These are phyloP conservation scores for Suillus clintonianus DNA, from an alignment of 768 basidiomycete species.

Conservation along the genomic window DNA sequence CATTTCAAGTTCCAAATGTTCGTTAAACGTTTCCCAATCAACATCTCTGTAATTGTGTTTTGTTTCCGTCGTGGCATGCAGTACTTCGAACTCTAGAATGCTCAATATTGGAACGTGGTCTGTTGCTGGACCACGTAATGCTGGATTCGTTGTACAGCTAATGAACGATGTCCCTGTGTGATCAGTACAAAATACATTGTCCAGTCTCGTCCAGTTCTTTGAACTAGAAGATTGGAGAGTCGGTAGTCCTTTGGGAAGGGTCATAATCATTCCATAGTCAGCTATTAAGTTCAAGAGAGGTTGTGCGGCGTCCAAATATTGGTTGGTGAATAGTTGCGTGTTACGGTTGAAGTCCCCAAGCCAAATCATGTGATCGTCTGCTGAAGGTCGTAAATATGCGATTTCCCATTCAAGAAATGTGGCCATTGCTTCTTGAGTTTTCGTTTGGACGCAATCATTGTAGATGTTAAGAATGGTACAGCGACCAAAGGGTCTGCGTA, in stretches of 20 bases:
- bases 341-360: slow-evolving; percentile 4
- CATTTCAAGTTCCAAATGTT: no score
- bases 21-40: no score
- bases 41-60: background rate
- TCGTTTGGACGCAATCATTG: slow-evolving; percentile 4
- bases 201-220: slow-evolving; percentile 9
- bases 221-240: slow-evolving; percentile 3
- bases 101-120: slow-evolving; percentile 2
- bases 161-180: accelerated
- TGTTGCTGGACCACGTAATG: background rate
- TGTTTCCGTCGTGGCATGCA: background rate
- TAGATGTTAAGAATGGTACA: slow-evolving; percentile 10
- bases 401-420: background rate
- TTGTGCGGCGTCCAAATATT: background rate
- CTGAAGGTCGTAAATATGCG: background rate
- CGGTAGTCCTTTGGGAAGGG: slow-evolving; percentile 2
- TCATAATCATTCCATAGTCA: slow-evolving; percentile 6
- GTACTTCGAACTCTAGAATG: background rate
- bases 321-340: slow-evolving; percentile 16
- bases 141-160: background rate
- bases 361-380: slow-evolving; percentile 9
- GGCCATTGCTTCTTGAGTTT: background rate
- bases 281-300: slow-evolving; percentile 8
- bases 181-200: slow-evolving; percentile 12
- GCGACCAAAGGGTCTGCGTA: background rate